phyloP scores from a whole-genome alignment of 345 rosid species.

The Nasturtium officinale region DNA sequence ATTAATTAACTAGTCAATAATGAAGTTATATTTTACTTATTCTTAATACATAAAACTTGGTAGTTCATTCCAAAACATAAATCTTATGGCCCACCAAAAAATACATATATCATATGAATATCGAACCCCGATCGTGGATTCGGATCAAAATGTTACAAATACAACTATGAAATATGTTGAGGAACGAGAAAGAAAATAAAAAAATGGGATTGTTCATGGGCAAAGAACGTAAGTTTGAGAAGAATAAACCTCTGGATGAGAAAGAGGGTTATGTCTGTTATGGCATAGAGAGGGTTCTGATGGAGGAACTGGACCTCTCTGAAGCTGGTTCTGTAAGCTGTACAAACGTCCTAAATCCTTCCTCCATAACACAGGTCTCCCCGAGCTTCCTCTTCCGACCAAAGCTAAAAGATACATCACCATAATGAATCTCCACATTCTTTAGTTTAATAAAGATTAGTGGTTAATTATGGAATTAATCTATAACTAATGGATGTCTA shows the following conservation, averaged over 20 bases:
- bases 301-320: constrained; percentile 67
- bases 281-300: constrained; percentile 67
- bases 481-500: background rate
- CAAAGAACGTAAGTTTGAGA: constrained; percentile 41
- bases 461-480: background rate
- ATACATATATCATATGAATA: background rate
- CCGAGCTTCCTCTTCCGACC: constrained; percentile 6
- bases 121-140: background rate
- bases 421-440: constrained; percentile 31
- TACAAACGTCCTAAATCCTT: constrained; percentile 12
- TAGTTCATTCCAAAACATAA: background rate
- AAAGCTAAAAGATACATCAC: constrained; percentile 25
- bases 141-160: background rate
- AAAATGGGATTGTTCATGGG: constrained; percentile 39
- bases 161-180: constrained; percentile 19
- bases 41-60: background rate
- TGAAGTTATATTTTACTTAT: background rate
- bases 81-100: background rate
- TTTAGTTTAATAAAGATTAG: background rate
- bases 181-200: background rate
- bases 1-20: background rate
- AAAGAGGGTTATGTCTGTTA: constrained; percentile 41
- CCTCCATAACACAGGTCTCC: background rate
- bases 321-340: constrained; percentile 41
- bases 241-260: constrained; percentile 25